Evolutionary conservation across 495 filamentous ascomycete genomes (phyloP).

Genomic region (Lasiosphaeria hispida): DNA sequence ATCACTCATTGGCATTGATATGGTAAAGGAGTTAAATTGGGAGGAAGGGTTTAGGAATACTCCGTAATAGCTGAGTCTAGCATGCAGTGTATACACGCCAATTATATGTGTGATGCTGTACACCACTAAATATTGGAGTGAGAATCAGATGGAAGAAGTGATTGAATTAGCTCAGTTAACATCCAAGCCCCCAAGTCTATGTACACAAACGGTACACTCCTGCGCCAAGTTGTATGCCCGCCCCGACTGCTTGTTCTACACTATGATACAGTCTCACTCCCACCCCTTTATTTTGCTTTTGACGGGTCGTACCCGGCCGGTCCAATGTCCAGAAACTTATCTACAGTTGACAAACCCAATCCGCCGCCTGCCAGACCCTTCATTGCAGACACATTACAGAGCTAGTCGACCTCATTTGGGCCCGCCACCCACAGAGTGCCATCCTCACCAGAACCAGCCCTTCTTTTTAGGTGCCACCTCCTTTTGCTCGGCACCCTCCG

Average conservation of each 20-base stretch:
- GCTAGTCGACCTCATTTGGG: too few species aligned
- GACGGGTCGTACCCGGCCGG: neutral
- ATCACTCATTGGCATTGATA: slow-evolving; percentile 6
- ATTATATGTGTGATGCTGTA: neutral
- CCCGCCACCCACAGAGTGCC: neutral
- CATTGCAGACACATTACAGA: neutral
- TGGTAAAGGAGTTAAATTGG: slow-evolving; percentile 15
- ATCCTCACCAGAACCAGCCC: slow-evolving; percentile 32
- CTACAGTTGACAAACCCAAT: neutral
- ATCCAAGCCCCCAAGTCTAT: neutral
- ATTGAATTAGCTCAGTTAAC: neutral
- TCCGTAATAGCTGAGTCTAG: slow-evolving; percentile 13
- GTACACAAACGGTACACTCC: slow-evolving; percentile 1
- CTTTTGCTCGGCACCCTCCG: slow-evolving; percentile 9
- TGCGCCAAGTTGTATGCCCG: slow-evolving; percentile 22
- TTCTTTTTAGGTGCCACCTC: slow-evolving; percentile 26
- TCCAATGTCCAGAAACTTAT: neutral
- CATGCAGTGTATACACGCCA: neutral
- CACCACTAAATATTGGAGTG: too few species aligned
- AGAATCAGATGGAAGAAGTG: neutral
- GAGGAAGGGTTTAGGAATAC: slow-evolving; percentile 15
- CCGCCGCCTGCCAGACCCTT: too few species aligned
- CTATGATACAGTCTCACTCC: slow-evolving; percentile 22
- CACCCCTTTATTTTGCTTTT: neutral
- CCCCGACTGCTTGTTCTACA: slow-evolving; percentile 18